A percentile compares a stretch with the other conserved stretches of the same genome.
Conservation (phyloP, 768 basidiomycete genomes). For the Tulasnella sp. region DNA sequence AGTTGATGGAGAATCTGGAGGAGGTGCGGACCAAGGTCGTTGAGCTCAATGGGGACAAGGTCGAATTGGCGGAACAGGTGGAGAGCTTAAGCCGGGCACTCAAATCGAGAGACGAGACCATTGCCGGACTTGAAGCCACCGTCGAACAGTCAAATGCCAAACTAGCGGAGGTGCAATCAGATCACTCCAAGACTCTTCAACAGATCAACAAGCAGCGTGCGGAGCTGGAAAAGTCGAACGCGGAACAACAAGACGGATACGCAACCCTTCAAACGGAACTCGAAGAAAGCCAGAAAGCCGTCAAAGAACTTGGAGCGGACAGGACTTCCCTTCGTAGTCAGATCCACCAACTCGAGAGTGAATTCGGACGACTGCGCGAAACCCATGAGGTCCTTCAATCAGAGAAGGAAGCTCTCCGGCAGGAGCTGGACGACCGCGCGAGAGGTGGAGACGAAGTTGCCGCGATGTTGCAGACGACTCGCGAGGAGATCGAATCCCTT, state of each 20-base stretch:
- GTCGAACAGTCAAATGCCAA: conserved; percentile 44
- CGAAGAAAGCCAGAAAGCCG: conserved; percentile 43
- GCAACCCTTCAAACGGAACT: conserved; percentile 52
- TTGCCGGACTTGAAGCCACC: conserved; percentile 57
- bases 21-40: conserved; percentile 85
- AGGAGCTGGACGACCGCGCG: conserved; percentile 48
- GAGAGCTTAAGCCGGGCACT: conserved; percentile 53
- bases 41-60: conserved; percentile 66
- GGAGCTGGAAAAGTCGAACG: conserved; percentile 34
- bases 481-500: conserved; percentile 67
- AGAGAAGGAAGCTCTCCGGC: conserved; percentile 48
- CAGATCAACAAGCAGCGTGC: conserved; percentile 49
- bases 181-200: conserved; percentile 29
- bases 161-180: conserved; percentile 19
- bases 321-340: conserved; percentile 57
- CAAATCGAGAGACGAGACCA: conserved; percentile 52
- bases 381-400: conserved; percentile 36
- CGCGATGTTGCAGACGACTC: conserved; percentile 58
- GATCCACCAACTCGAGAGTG: conserved; percentile 51
- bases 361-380: conserved; percentile 52
- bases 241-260: conserved; percentile 45
- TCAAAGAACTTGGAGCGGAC: conserved; percentile 61
- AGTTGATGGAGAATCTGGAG: conserved; percentile 72
- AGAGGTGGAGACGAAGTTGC: conserved; percentile 55
- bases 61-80: conserved; percentile 63